Evolutionary conservation across 768 basidiomycete species (phyloP).

Genomic region (Clavulina sp.): DNA sequence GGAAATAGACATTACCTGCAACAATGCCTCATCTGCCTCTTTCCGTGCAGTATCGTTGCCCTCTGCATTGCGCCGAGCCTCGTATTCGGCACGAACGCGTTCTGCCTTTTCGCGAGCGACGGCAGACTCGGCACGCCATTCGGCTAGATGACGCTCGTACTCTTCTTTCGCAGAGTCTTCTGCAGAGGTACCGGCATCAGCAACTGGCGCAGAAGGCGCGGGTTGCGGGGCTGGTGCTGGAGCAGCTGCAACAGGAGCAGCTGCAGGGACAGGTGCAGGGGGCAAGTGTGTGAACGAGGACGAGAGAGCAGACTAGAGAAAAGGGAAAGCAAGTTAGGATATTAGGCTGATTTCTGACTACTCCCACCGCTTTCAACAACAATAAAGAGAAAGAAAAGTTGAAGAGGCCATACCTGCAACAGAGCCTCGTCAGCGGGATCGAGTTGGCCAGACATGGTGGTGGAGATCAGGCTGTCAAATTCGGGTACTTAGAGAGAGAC

Average conservation of each 20-base stretch:
- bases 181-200: background rate
- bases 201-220: background rate
- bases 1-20: background rate
- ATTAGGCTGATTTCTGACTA: too few species aligned
- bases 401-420: background rate
- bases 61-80: conserved; percentile 31
- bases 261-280: conserved; percentile 2
- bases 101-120: conserved; percentile 60
- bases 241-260: conserved; percentile 4
- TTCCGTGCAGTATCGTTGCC: background rate
- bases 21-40: background rate
- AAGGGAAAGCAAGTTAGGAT: background rate
- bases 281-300: conserved; percentile 3
- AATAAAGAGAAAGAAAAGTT: background rate
- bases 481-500: too few species aligned
- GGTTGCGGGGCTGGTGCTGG: background rate
- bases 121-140: conserved; percentile 59
- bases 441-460: background rate
- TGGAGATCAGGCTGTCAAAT: too few species aligned
- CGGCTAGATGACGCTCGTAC: conserved; percentile 48
- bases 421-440: background rate
- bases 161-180: conserved; percentile 39
- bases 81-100: conserved; percentile 47
- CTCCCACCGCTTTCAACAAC: too few species aligned
- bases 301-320: conserved; percentile 1